Evolutionary conservation across 139 green algal species (phyloP), one percentile per base, ranked within the genome.

Genomic region (Chlamydomonas incerta): DNA sequence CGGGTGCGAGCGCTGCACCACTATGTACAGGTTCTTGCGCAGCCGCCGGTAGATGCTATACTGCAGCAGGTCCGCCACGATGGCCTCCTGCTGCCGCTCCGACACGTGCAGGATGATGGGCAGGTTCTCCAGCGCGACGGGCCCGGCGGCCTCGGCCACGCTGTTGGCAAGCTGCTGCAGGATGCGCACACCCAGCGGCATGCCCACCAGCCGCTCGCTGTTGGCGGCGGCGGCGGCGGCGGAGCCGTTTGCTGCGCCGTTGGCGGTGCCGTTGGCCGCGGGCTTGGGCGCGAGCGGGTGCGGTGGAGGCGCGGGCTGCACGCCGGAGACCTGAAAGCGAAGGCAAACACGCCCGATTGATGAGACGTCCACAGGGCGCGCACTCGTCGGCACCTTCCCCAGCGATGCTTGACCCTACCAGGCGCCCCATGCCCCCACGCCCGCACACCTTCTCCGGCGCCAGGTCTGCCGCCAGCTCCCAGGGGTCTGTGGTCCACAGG

Each of bases 101-200:
- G 18, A 58, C 31, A 85, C 47, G 66, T 85, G 79, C 79, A 75
- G 79, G 67, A 85, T 85, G 66, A 75, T 35, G 65, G 77, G 77
- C 63, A 83, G 63, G 1, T 2, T 10, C 34, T 83, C 77, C 63
- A 66, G 28, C 23, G 77, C 77, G 2, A 3, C 2, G 55, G 79
- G 79, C n/a, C 79, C 79, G 31, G 79, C 79, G 18, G 23, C 47
- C 79, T 85, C 79, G 31, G 50, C 47, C 31, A 85, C 79, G 29
- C 47, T 55, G 79, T 85, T 85, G 46, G 66, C 79, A 47, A 85
- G 79, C 79, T 85, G 79, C 79, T 85, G 65, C 50, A 85, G 66
- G 20, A 85, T 50, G 13, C 79, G 65, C 79, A 85, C 79, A 2
- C 79, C 79, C 31, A 85, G n/a, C 5, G 79, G 79, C 79, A 76